phyloP scores from a whole-genome alignment of 2,329 filamentous ascomycete species.

The Ceratocystis ficicola region DNA sequence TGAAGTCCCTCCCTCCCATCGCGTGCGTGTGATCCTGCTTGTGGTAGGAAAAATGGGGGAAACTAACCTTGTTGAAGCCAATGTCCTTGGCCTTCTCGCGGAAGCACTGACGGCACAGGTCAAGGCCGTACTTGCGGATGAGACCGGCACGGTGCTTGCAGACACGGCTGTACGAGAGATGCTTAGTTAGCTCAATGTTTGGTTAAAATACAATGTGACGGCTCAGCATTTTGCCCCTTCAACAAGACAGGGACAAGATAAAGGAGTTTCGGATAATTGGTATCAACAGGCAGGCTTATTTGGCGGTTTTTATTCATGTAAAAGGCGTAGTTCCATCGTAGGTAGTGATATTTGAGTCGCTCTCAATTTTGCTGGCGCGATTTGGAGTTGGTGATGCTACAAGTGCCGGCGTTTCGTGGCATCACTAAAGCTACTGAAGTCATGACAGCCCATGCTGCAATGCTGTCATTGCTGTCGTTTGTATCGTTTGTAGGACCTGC shows the following conservation, averaged over 20 bases:
- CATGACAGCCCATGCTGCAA: too few species aligned
- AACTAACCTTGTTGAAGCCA: conserved; percentile 57
- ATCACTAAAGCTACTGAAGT: too few species aligned
- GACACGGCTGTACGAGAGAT: conserved; percentile 40
- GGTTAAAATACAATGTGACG: neutral
- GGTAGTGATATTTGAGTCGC: neutral
- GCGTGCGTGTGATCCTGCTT: neutral
- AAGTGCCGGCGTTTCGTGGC: too few species aligned
- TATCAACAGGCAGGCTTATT: neutral
- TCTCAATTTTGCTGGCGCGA: neutral
- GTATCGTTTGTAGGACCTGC: too few species aligned
- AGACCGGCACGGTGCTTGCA: conserved; percentile 95
- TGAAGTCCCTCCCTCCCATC: neutral
- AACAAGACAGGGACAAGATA: conserved; percentile 19
- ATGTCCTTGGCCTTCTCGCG: conserved; percentile 61
- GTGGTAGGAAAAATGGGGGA: neutral
- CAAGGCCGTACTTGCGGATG: conserved; percentile 98
- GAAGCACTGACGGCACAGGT: conserved; percentile 74
- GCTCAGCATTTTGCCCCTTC: neutral
- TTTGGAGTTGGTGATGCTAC: neutral
- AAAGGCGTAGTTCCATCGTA: neutral
- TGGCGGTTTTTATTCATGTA: neutral
- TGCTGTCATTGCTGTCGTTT: too few species aligned
- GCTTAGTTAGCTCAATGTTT: conserved; percentile 15
- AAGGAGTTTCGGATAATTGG: conserved; percentile 47